Base-by-base conservation (phyloP, 2,329 filamentous ascomycete species). In the Sporothrix sp. region DNA sequence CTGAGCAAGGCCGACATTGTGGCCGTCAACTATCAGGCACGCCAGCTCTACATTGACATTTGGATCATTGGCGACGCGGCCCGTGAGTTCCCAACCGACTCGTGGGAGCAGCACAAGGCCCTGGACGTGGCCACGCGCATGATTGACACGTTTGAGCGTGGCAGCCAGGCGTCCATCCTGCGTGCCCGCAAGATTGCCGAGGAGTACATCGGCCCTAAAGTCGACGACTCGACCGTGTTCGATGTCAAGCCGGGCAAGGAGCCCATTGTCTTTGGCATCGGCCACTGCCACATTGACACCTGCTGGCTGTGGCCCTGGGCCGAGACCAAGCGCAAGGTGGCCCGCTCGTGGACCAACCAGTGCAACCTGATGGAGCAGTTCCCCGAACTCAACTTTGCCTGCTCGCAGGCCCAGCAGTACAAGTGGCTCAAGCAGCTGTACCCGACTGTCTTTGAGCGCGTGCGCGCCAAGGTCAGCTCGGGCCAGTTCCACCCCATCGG, bases 301-400 rank as follows among this genome's bases (percentile, higher is more conserved):
- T 96, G 91, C 68, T 98, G 93, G 93, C 75, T 98, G 32, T 98
- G 93, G 93, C 93, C 93, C 0, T 98, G 89, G 79, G 93, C 85
- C 9, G 93, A 98, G 71, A 97, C 93, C 0, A 96, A 94, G 70
- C 85, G 93, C 61, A 98, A 98, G 71, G 85, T 97, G 27, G 90
- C 85, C 18, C 81, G 93, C 40, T 96, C 90, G 9, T 98, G 93
- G 93, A 91, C 88, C 1, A 97, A 88, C 64, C 93, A 98, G 66
- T 95, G 90, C 66, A 85, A 95, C 61, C 71, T 98, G 60, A 88
- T 98, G 76, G 93, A 98, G 54, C 80, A 87, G 30, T 98, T 97
- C 58, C 88, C 90, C 0, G 93, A 98, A 69, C 83, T 95, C 61
- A 82, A 87, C 42, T 98, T 98, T 71, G 82, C 85, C 48, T 89